A percentile compares a stretch with the other conserved stretches of the same genome.
Evolutionary conservation across 495 filamentous ascomycete genomes (phyloP).

Genomic region (Margaritispora aquatica): DNA sequence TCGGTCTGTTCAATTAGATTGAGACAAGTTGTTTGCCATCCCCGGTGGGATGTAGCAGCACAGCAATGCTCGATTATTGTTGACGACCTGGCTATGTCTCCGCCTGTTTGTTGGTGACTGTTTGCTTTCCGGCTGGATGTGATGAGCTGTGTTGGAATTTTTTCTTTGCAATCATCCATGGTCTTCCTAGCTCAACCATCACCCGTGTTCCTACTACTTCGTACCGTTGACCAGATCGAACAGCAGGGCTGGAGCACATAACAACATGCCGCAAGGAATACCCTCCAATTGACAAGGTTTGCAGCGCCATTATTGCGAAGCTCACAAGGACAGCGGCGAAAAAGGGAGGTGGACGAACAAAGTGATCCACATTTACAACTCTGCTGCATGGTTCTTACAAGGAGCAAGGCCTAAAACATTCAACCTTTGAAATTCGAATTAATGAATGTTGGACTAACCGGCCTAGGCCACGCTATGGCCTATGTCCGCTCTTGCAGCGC

Average conservation of each 20-base stretch:
- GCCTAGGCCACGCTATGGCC: constrained; percentile 7
- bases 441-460: background rate
- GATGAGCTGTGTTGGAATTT: constrained; percentile 15
- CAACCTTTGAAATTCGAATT: too few relatives aligned
- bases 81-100: constrained; percentile 13
- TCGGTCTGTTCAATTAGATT: constrained; percentile 19
- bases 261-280: constrained; percentile 16
- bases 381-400: constrained; percentile 8
- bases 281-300: constrained; percentile 17
- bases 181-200: constrained; percentile 8
- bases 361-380: constrained; percentile 11
- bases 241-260: constrained; percentile 4
- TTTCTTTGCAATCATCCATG: constrained; percentile 10
- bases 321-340: constrained; percentile 18
- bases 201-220: constrained; percentile 1
- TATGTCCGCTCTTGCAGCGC: background rate
- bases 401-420: constrained; percentile 6
- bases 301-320: constrained; percentile 9
- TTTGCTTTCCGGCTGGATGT: constrained; percentile 17
- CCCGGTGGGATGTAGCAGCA: constrained; percentile 15
- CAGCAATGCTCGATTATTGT: constrained; percentile 4
- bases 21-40: constrained; percentile 23
- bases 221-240: constrained; percentile 6
- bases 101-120: constrained; percentile 17
- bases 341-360: constrained; percentile 10